Evolutionary conservation across 1,284 basidiomycete genomes (phyloP).

Genomic region (Rhodotorula mucilaginosa): DNA sequence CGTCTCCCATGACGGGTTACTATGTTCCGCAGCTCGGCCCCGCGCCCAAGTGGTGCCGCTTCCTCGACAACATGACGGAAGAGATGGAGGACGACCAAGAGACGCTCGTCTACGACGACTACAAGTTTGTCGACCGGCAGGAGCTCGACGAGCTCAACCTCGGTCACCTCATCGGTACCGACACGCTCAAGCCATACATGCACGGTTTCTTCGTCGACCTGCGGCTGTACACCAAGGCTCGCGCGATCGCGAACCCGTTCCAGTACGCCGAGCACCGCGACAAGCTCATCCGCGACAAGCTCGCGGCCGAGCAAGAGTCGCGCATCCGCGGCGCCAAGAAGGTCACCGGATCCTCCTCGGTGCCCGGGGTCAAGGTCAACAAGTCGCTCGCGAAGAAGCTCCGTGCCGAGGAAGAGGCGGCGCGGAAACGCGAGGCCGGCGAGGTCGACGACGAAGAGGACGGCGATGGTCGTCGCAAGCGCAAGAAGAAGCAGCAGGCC

Average conservation of each 20-base stretch:
- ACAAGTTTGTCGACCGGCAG: slow-evolving; percentile 88
- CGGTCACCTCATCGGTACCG: slow-evolving; percentile 89
- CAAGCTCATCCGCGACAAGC: slow-evolving; percentile 76
- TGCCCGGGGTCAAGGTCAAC: slow-evolving; percentile 69
- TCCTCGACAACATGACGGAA: slow-evolving; percentile 97
- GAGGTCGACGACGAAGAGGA: slow-evolving; percentile 37
- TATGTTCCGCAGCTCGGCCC: slow-evolving; percentile 95
- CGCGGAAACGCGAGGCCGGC: slow-evolving; percentile 52
- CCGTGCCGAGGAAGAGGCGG: slow-evolving; percentile 69
- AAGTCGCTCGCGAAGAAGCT: slow-evolving; percentile 86
- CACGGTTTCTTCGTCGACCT: slow-evolving; percentile 98
- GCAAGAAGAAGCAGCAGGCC: slow-evolving; percentile 52
- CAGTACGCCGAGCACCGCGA: slow-evolving; percentile 93
- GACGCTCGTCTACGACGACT: slow-evolving; percentile 78
- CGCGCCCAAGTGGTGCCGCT: slow-evolving; percentile 93
- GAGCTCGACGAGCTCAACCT: slow-evolving; percentile 89
- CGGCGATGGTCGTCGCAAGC: slow-evolving; percentile 48
- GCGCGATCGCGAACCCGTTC: slow-evolving; percentile 93
- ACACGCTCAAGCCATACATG: slow-evolving; percentile 97
- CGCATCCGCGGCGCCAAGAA: slow-evolving; percentile 73
- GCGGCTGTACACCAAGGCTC: slow-evolving; percentile 91
- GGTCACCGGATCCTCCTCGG: slow-evolving; percentile 40
- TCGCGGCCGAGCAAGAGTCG: slow-evolving; percentile 89
- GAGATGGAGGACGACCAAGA: slow-evolving; percentile 81
- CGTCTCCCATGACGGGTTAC: slow-evolving; percentile 84